These are phyloP conservation scores for Colletotrichum cuscutae DNA, from an alignment of 2,329 filamentous ascomycete species.

Conservation along the genomic window DNA sequence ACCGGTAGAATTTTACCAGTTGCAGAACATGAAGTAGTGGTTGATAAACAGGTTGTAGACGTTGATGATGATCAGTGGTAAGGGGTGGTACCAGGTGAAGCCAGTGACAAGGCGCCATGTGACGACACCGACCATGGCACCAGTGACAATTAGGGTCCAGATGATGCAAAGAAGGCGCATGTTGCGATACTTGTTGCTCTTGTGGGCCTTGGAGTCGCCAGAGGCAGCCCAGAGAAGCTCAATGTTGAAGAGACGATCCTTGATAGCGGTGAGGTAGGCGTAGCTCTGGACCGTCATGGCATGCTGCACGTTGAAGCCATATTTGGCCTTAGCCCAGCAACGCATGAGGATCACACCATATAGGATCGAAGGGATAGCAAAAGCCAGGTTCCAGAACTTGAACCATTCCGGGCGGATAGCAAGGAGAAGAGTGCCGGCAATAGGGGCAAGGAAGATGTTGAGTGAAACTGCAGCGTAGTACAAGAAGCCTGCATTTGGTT, in stretches of 20 bases:
- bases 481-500: conserved; percentile 41
- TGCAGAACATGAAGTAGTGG: conserved; percentile 51
- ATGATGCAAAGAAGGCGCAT: conserved; percentile 52
- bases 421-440: conserved; percentile 52
- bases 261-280: conserved; percentile 54
- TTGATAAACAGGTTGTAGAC: conserved; percentile 51
- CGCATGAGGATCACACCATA: conserved; percentile 51
- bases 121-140: conserved; percentile 47
- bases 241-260: conserved; percentile 51
- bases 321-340: conserved; percentile 51
- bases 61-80: conserved; percentile 50
- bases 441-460: conserved; percentile 51
- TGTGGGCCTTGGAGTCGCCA: conserved; percentile 52
- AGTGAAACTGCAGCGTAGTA: conserved; percentile 53
- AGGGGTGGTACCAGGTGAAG: conserved; percentile 50
- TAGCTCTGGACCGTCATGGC: conserved; percentile 53
- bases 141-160: conserved; percentile 47
- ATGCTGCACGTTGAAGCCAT: conserved; percentile 55
- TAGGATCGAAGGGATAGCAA: conserved; percentile 51
- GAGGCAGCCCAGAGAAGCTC: conserved; percentile 52
- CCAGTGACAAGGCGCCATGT: conserved; percentile 46
- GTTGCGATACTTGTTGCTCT: conserved; percentile 54
- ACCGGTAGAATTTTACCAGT: conserved; percentile 35
- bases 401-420: conserved; percentile 52
- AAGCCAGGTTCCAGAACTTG: conserved; percentile 56